Percentiles rank a stretch among this genome's conserved stretches.
Evolutionary conservation across 371 early-diverging fungal genomes (phyloP).

Genomic region (Catenaria anguillulae): DNA sequence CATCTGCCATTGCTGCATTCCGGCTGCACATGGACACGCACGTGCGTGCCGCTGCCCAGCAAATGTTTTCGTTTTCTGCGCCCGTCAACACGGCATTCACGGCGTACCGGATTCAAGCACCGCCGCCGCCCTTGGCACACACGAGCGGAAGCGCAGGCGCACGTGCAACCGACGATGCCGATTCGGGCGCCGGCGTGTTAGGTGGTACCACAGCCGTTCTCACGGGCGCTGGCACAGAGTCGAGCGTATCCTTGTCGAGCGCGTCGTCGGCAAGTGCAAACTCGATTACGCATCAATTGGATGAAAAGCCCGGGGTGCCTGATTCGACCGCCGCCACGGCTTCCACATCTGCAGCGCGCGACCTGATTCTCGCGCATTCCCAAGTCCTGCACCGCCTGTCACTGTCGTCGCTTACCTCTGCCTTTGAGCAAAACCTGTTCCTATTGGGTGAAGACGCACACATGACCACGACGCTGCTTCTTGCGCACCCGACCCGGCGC

Average conservation of each 20-base stretch:
- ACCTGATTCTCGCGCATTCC: neutral
- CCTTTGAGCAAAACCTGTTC: neutral
- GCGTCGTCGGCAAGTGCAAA: too few relatives aligned
- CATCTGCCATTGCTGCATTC: neutral
- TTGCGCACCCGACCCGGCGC: neutral
- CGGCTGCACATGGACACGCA: neutral
- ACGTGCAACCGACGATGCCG: neutral
- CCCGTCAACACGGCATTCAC: neutral
- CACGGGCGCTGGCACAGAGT: too few relatives aligned
- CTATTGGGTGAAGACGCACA: neutral
- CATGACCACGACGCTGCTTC: neutral
- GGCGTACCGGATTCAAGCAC: neutral
- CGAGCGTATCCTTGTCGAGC: too few relatives aligned
- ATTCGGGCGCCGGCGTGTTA: neutral
- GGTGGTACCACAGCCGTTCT: too few relatives aligned
- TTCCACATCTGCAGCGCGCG: neutral
- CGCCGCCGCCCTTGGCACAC: too few relatives aligned
- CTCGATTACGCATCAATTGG: neutral
- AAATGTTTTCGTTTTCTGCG: neutral
- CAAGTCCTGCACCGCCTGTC: neutral
- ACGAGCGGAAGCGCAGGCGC: too few relatives aligned
- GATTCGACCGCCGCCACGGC: too few relatives aligned
- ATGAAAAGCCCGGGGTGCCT: too few relatives aligned
- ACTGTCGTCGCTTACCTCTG: neutral
- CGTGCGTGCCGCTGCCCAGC: neutral